phyloP scores from a whole-genome alignment of 1,284 basidiomycete species.

The Boletus sp. region DNA sequence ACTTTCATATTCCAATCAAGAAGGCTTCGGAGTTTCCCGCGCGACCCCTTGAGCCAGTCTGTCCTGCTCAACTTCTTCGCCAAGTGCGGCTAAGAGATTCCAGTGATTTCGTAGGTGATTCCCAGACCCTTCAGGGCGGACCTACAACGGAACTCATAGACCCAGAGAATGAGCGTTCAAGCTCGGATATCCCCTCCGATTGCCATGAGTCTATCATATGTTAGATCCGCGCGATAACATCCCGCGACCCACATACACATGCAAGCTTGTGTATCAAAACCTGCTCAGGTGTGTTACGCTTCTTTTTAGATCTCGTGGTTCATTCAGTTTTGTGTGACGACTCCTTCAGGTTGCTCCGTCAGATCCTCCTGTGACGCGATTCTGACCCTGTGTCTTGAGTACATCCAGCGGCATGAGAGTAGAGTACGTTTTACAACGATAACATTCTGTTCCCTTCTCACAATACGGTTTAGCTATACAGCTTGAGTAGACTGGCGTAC shows the following conservation, averaged over 20 bases:
- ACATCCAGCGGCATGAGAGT: slow-evolving; percentile 32
- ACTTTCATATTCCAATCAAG: slow-evolving; percentile 42
- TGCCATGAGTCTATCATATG: slow-evolving; percentile 25
- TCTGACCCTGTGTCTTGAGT: slow-evolving; percentile 32
- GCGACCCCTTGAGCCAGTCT: no score
- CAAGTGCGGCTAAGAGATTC: neutral
- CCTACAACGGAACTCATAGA: slow-evolving; percentile 1
- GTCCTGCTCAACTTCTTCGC: no score
- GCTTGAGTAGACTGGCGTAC: slow-evolving; percentile 44
- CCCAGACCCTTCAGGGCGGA: slow-evolving; percentile 15
- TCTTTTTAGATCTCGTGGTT: slow-evolving; percentile 11
- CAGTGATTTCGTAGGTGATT: slow-evolving; percentile 16
- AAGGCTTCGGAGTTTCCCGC: slow-evolving; percentile 43
- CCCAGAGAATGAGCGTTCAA: slow-evolving; percentile 13
- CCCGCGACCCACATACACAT: slow-evolving; percentile 27
- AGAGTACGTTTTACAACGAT: slow-evolving; percentile 32
- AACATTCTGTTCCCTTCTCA: slow-evolving; percentile 11
- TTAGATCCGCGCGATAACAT: slow-evolving; percentile 27
- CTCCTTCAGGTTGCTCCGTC: slow-evolving; percentile 38
- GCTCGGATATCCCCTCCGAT: slow-evolving; percentile 23
- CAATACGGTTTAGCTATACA: slow-evolving; percentile 18
- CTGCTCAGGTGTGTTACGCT: slow-evolving; percentile 31
- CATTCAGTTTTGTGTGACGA: slow-evolving; percentile 43
- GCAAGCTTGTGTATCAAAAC: slow-evolving; percentile 35
- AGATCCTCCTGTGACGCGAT: slow-evolving; percentile 32